Evolutionary conservation across 2,329 filamentous ascomycete genomes (phyloP).

Genomic region (Amesomyces nigricolor): DNA sequence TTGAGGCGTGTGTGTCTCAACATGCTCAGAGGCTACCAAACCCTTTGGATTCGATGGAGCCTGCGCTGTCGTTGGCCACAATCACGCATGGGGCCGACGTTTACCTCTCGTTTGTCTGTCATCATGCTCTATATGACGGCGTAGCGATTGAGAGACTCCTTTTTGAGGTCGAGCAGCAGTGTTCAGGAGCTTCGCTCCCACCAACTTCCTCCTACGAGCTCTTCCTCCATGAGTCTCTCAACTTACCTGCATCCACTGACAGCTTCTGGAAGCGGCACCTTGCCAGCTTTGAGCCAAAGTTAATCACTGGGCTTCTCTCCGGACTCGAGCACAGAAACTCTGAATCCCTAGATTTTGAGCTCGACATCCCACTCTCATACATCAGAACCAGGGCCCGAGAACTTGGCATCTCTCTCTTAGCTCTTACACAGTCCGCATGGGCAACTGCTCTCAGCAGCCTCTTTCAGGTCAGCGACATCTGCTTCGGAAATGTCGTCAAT

Average conservation of each 20-base stretch:
- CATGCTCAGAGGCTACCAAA: conserved; percentile 38
- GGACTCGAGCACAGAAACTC: background rate
- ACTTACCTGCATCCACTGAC: conserved; percentile 44
- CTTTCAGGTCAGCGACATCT: conserved; percentile 58
- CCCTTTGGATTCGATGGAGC: conserved; percentile 40
- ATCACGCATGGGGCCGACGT: conserved; percentile 30
- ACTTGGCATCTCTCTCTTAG: conserved; percentile 57
- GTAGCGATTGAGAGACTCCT: conserved; percentile 67
- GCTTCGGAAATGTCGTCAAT: conserved; percentile 82
- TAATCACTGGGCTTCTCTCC: conserved; percentile 4
- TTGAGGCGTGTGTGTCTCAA: conserved; percentile 35
- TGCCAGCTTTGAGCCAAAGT: conserved; percentile 38
- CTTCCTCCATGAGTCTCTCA: conserved; percentile 58
- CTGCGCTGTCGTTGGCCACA: conserved; percentile 42
- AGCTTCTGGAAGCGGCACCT: conserved; percentile 62
- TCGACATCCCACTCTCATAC: conserved; percentile 36
- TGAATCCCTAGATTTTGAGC: conserved; percentile 23
- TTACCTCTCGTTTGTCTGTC: conserved; percentile 50
- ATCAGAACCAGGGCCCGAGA: conserved; percentile 47
- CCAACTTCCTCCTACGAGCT: conserved; percentile 50
- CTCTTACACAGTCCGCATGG: conserved; percentile 69
- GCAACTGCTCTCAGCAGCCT: conserved; percentile 55
- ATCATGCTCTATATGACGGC: conserved; percentile 85
- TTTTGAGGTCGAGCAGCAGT: conserved; percentile 60
- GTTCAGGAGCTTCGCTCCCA: conserved; percentile 43